Evolutionary conservation across 164 flowering plant species (phyloP).

Genomic region (Euptelea pleiosperma): DNA sequence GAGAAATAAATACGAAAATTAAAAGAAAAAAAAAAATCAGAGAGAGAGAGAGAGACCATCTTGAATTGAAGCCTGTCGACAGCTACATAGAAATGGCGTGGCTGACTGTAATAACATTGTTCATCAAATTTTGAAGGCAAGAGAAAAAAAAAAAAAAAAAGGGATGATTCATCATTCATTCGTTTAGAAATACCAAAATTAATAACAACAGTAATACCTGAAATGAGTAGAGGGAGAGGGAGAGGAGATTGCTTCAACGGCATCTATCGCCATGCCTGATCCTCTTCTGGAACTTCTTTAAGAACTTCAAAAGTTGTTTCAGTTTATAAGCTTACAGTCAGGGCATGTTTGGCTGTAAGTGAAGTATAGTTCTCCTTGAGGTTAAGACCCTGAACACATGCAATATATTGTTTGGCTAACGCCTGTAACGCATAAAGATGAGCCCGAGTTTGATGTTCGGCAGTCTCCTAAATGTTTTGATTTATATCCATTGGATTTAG

Average conservation of each 20-base stretch:
- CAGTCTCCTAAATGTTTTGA: too few relatives aligned
- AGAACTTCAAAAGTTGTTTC: too few relatives aligned
- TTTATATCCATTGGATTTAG: too few relatives aligned
- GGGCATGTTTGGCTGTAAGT: too few relatives aligned
- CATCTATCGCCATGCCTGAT: conserved; percentile 18
- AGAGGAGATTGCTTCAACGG: conserved; percentile 23
- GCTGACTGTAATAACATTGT: conserved; percentile 37
- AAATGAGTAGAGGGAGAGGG: conserved; percentile 21
- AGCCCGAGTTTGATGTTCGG: too few relatives aligned
- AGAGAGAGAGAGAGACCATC: conserved; percentile 39
- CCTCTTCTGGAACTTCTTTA: not conserved
- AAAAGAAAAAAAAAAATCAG: not conserved
- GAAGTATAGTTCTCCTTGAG: too few relatives aligned
- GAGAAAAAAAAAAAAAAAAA: not conserved
- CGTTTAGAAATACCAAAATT: too few relatives aligned
- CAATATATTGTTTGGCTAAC: too few relatives aligned
- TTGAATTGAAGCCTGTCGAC: conserved; percentile 86
- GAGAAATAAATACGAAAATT: not conserved
- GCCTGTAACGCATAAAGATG: too few relatives aligned
- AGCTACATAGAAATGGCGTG: conserved; percentile 85
- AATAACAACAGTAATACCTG: conserved; percentile 17
- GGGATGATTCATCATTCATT: too few relatives aligned
- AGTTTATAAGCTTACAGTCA: too few relatives aligned
- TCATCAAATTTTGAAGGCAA: not conserved
- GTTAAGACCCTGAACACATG: too few relatives aligned